Conservation (phyloP, 106 monocot species). For the Acorus calamus region DNA sequence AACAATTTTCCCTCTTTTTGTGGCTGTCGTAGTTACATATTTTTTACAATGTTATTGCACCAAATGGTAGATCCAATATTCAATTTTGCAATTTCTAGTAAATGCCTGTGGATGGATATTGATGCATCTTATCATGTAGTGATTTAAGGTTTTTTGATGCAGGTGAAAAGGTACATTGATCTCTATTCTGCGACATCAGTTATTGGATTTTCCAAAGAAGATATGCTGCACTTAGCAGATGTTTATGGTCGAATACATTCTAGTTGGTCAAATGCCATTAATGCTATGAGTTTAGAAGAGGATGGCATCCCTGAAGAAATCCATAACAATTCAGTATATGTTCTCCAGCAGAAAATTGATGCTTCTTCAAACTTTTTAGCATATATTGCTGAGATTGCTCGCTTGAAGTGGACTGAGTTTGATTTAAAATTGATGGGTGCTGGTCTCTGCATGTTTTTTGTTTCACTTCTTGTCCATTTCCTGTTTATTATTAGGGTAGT, state of each 20-base stretch:
- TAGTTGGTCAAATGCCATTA: slow-evolving; percentile 38
- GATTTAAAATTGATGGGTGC: slow-evolving; percentile 64
- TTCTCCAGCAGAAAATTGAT: slow-evolving; percentile 50
- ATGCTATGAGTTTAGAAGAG: slow-evolving; percentile 9
- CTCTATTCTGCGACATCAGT: slow-evolving; percentile 73
- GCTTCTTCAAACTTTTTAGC: slow-evolving; percentile 70
- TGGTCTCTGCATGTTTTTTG: slow-evolving; percentile 53
- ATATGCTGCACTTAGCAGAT: slow-evolving; percentile 32
- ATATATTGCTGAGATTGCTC: slow-evolving; percentile 83
- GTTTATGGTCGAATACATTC: slow-evolving; percentile 47
- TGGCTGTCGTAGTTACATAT: no score
- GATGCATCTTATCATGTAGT: not conserved
- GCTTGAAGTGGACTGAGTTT: slow-evolving; percentile 94
- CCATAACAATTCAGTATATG: slow-evolving; percentile 7
- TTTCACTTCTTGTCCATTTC: slow-evolving; percentile 51
- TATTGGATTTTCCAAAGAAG: slow-evolving; percentile 77
- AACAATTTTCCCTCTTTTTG: no score
- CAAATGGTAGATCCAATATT: no score
- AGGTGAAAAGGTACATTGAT: slow-evolving; percentile 98
- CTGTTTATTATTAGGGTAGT: slow-evolving; percentile 24
- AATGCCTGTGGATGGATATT: no score
- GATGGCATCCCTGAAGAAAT: slow-evolving; percentile 5
- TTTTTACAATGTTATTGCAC: no score
- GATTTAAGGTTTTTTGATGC: slow-evolving; percentile 2
- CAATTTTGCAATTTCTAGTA: no score